phyloP scores from a whole-genome alignment of 1,139 yeast genomes.

The Sugiyamaella paludigena region DNA sequence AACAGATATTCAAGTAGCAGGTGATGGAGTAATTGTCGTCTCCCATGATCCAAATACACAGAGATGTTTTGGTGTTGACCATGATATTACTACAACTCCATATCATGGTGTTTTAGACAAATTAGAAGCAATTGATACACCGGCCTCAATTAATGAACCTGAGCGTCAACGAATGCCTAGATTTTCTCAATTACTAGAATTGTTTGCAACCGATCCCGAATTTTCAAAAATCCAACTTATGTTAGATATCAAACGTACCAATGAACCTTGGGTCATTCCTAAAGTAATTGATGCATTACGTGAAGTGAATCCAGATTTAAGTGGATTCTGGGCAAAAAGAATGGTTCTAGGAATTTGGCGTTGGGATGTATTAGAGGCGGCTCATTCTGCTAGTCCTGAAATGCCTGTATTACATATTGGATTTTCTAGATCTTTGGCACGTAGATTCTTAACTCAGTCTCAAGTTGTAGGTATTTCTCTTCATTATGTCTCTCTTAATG shows the following conservation, averaged over 20 bases:
- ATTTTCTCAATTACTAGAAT: conserved; percentile 55
- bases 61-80: conserved; percentile 53
- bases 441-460: conserved; percentile 37
- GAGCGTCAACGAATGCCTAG: conserved; percentile 54
- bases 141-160: conserved; percentile 7
- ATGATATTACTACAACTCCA: conserved; percentile 41
- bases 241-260: conserved; percentile 79
- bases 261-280: conserved; percentile 57
- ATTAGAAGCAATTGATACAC: conserved; percentile 49
- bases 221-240: conserved; percentile 49
- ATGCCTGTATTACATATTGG: conserved; percentile 56
- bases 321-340: conserved; percentile 60
- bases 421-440: conserved; percentile 42
- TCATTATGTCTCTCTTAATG: conserved; percentile 43
- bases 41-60: conserved; percentile 67
- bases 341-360: conserved; percentile 84
- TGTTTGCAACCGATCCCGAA: conserved; percentile 50
- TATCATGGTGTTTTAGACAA: conserved; percentile 46
- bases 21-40: conserved; percentile 70
- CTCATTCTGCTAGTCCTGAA: conserved; percentile 42
- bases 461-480: conserved; percentile 47
- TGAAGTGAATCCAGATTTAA: conserved; percentile 48
- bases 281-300: conserved; percentile 52
- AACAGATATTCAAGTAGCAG: conserved; percentile 77
- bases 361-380: conserved; percentile 58